Evolutionary conservation across 176 grass and related monocot genomes (phyloP), one percentile per base, ranked within the genome.

Genomic region (Otatea glauca): DNA sequence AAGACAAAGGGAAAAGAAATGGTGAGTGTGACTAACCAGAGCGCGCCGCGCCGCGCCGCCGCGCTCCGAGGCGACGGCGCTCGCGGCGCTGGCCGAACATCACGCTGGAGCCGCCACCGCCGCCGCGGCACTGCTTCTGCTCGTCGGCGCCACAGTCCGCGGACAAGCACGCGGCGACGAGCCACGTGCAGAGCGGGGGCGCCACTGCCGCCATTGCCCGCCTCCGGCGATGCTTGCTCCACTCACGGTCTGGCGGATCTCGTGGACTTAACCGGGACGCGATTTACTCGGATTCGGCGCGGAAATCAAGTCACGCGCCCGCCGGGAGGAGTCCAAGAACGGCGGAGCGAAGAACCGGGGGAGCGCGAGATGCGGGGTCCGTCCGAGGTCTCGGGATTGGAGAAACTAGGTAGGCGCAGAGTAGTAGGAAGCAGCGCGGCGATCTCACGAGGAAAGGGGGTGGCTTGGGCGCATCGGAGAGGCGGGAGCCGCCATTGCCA

Each of bases 111-210:
- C 66, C 47, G 37, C 54, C 88, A 23, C 68, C 76, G 70, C 80
- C 27, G 24, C 32, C 82, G 35, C 60, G 39, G 65, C 80, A 23
- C 25, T 73, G 63, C 63, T 79, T 80, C 56, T 85, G 42, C 13
- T 73, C 81, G 2, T 86, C 74, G 38, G 75, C 70, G 58, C 75
- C 85, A 71, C 75, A 92, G n/a, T 86, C 87, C 70, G 91, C 83
- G 5, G 92, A 86, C 71, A 88, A 86, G 82, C 89, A 88, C 49
- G 89, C 85, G 56, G 94, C 83, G 39, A 97, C 94, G 35, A 94
- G 85, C 92, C 94, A 97, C 68, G 89, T 83, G 89, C 87, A 94
- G 29, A 97, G 87, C 24, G 92, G 92, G 70, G 87, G 82, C 85
- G 87, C 87, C 45, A 88, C 82, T 80, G 91, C 86, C 88, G 92